Conservation (phyloP, 768 basidiomycete species). For the Cystobasidium onofrii region DNA sequence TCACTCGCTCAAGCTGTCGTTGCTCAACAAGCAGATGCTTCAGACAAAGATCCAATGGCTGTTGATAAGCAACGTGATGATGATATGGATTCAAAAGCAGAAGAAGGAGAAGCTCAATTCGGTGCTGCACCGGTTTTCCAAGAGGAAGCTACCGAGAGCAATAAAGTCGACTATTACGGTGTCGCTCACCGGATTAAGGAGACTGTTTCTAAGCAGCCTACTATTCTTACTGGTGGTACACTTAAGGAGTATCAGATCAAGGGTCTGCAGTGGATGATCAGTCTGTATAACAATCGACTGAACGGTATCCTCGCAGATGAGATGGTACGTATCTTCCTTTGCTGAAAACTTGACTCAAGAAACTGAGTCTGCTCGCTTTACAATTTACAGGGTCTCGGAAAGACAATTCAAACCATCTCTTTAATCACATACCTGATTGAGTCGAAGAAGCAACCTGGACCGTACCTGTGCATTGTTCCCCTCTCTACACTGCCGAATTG, state of each 20-base stretch:
- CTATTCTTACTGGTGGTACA: conserved; percentile 71
- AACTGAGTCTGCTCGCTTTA: not conserved
- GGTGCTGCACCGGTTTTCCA: conserved; percentile 57
- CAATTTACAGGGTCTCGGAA: conserved; percentile 38
- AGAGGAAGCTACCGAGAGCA: conserved; percentile 56
- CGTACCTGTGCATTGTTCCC: conserved; percentile 87
- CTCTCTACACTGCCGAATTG: conserved; percentile 64
- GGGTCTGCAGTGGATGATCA: conserved; percentile 44
- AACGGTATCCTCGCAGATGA: conserved; percentile 45
- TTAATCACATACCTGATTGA: conserved; percentile 87
- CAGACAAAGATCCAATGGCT: conserved; percentile 32
- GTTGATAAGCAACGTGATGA: conserved; percentile 46
- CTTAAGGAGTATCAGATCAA: conserved; percentile 72
- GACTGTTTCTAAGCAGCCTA: conserved; percentile 68
- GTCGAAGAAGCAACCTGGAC: conserved; percentile 55
- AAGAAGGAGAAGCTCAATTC: conserved; percentile 75
- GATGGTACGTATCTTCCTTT: conserved; percentile 40
- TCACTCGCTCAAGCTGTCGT: conserved; percentile 87
- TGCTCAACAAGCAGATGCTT: conserved; percentile 73
- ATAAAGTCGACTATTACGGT: conserved; percentile 89
- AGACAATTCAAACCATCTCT: conserved; percentile 93
- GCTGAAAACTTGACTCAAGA: not conserved
- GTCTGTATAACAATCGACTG: conserved; percentile 43
- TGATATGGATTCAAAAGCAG: not conserved
- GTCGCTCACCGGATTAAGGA: conserved; percentile 89